Evolutionary conservation across 2,329 filamentous ascomycete species (phyloP), one percentile per base, ranked within the genome.

Genomic region (Blastomyces gilchristii): DNA sequence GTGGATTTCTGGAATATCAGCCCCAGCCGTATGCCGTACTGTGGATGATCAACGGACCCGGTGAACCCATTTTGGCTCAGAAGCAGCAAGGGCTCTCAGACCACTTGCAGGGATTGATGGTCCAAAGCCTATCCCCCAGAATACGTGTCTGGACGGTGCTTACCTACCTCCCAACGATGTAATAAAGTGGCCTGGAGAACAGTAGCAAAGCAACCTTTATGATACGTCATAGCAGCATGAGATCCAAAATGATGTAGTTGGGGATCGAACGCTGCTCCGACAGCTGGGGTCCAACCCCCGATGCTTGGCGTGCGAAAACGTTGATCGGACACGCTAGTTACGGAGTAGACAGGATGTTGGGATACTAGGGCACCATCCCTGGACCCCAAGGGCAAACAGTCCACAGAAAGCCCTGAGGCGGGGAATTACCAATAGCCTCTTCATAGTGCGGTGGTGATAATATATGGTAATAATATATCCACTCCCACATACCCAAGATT

Each of bases 1-100:
- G 12, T 1, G 49, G 39, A 47, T 58, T 58, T 58, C 56, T 58
- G 39, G 56, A 58, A 47, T 28, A 58, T 34, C 56, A 22, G 31
- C n/a, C 11, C 25, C 37, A 54, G 37, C 31, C 16, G 16, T 4
- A 54, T 37, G n/a, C 16, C n/a, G 3, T 4, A 54, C 31, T 9
- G 31, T 39, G 31, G 31, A 22, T 56, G 53, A 39, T 39, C 18
- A 54, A 54, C 28, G 16, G 28, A 37, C 28, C 28, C 18, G 31
- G 52, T 2, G 31, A 34, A 18, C n/a, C 22, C 22, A 54, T 8
- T 37, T n/a, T 31, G 3, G 14, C 34, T 39, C 37, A 39, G 9
- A 39, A 39, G 37, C 37, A 7, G 37, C 9, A 11, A 39, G 37
- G 37, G 37, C 37, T 39, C 9, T 12, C 8, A 8, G 37, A 39